Evolutionary conservation across 192 early-diverging fungal genomes (phyloP).

Genomic region (Coemansia sp.): DNA sequence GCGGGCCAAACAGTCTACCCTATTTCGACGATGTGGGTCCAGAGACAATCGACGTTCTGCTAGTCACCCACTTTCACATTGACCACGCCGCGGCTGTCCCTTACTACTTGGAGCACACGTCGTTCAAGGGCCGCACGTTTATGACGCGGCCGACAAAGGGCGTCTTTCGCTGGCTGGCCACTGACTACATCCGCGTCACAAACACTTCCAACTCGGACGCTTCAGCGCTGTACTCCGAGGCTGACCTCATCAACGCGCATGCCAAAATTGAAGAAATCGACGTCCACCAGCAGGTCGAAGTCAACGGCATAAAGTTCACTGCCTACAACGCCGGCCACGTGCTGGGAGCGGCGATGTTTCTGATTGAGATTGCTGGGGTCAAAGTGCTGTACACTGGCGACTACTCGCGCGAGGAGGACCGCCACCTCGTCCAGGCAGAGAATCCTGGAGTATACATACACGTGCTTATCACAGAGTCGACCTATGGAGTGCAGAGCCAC

Average conservation of each 20-base stretch:
- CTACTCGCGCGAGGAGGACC: conserved; percentile 98
- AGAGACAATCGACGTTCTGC: conserved; percentile 80
- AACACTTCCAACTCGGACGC: conserved; percentile 59
- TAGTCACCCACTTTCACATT: conserved; percentile 96
- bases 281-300: conserved; percentile 94
- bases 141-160: conserved; percentile 99
- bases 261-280: conserved; percentile 94
- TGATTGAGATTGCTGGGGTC: conserved; percentile 88
- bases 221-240: conserved; percentile 88
- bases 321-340: conserved; percentile 98
- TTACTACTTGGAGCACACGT: conserved; percentile 96
- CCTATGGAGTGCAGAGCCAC: conserved; percentile 96
- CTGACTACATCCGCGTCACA: conserved; percentile 92
- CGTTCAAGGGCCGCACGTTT: conserved; percentile 94
- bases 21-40: conserved; percentile 96
- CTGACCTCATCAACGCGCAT: conserved; percentile 79
- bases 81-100: conserved; percentile 97
- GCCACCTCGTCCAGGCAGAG: conserved; percentile 97
- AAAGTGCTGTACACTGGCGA: conserved; percentile 96
- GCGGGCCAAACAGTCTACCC: conserved; percentile 87
- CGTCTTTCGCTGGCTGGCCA: conserved; percentile 94
- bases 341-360: conserved; percentile 97
- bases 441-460: conserved; percentile 82
- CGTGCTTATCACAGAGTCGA: conserved; percentile 94
- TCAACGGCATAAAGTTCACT: conserved; percentile 94